A percentile compares a stretch with the other conserved stretches of the same genome.
phyloP scores from a whole-genome alignment of 2,329 filamentous ascomycete genomes.

The Pleurostoma richardsiae region DNA sequence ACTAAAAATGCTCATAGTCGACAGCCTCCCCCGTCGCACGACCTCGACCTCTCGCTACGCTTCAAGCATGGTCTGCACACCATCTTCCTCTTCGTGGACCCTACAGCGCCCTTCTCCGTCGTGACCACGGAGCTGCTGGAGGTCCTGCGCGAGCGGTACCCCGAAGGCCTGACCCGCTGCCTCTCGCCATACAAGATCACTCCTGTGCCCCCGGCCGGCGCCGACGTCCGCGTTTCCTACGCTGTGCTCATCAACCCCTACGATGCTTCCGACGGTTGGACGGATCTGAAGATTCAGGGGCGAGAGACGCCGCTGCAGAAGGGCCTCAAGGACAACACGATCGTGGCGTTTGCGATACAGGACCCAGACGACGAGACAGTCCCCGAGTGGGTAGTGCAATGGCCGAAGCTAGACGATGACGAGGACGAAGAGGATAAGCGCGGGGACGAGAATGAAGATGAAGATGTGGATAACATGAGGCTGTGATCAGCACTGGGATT shows the following conservation, averaged over 20 bases:
- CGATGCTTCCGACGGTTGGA: constrained; percentile 46
- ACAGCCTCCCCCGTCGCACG: background rate
- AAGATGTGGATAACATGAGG: constrained; percentile 1
- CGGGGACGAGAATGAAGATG: constrained; percentile 3
- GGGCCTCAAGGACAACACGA: constrained; percentile 39
- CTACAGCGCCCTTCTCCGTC: constrained; percentile 48
- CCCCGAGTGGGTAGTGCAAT: constrained; percentile 37
- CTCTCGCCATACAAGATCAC: constrained; percentile 25
- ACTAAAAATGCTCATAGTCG: no score
- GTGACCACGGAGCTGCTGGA: constrained; percentile 55
- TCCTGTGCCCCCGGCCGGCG: constrained; percentile 32
- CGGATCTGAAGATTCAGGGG: constrained; percentile 31
- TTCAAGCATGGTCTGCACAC: constrained; percentile 71
- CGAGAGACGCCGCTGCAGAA: constrained; percentile 33
- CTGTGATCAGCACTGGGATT: background rate
- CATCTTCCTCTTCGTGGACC: constrained; percentile 61
- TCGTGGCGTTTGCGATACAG: constrained; percentile 45
- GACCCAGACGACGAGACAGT: constrained; percentile 28
- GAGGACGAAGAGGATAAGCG: constrained; percentile 28
- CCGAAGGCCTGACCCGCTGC: constrained; percentile 41
- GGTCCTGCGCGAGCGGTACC: constrained; percentile 52
- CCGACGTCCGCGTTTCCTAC: constrained; percentile 37
- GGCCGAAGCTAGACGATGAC: constrained; percentile 34
- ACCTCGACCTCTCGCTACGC: constrained; percentile 48
- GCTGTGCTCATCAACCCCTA: constrained; percentile 36